phyloP scores from a whole-genome alignment of 139 green algal species.

The Trebouxia sp. region DNA sequence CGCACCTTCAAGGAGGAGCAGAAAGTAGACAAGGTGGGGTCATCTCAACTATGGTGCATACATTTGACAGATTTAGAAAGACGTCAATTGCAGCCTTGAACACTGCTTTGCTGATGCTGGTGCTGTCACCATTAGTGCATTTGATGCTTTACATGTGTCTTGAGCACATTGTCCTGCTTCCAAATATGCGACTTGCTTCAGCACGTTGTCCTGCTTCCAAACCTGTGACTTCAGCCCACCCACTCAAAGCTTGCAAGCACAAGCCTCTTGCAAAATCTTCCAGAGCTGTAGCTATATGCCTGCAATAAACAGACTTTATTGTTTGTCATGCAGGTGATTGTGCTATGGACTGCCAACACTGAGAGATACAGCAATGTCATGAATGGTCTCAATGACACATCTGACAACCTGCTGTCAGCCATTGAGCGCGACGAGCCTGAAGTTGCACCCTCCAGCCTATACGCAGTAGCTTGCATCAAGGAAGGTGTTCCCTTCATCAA shows the following conservation, averaged over 20 bases:
- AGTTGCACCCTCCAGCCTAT: conserved; percentile 95
- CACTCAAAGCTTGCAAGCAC: no score
- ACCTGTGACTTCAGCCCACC: no score
- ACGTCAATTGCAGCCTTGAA: background rate
- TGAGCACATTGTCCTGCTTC: no score
- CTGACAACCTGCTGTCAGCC: conserved; percentile 86
- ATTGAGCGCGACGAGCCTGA: conserved; percentile 80
- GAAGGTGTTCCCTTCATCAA: conserved; percentile 98
- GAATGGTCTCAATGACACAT: conserved; percentile 95
- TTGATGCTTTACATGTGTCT: no score
- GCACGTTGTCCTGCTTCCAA: no score
- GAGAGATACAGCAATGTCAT: conserved; percentile 92
- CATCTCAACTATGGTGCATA: background rate
- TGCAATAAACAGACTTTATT: no score
- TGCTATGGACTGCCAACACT: conserved; percentile 99
- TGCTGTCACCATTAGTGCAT: no score
- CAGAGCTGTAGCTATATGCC: background rate
- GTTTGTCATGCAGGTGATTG: conserved; percentile 64
- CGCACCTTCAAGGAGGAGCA: conserved; percentile 79
- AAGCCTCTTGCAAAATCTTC: no score
- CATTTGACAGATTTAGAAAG: conserved; percentile 45
- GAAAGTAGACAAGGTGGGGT: conserved; percentile 55
- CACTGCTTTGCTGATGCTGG: no score
- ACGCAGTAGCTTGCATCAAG: conserved; percentile 88
- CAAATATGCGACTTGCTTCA: no score